These are phyloP conservation scores for Mucor plumbeus DNA, from an alignment of 371 early-diverging fungal genomes.

Conservation along the genomic window DNA sequence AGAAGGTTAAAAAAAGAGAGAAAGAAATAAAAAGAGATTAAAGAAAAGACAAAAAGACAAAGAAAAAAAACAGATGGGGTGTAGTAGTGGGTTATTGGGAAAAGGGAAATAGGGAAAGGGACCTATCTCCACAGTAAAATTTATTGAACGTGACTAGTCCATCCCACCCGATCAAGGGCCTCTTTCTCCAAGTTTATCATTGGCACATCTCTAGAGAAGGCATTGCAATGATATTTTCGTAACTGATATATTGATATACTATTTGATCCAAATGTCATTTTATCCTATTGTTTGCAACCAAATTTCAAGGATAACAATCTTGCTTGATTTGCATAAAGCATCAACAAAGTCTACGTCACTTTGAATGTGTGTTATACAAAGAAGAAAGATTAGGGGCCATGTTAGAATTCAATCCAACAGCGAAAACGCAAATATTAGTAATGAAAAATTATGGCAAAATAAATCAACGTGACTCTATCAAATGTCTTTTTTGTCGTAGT, in stretches of 20 bases:
- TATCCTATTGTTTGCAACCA: background rate
- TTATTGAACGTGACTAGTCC: conserved; percentile 6
- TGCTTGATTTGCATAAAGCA: conserved; percentile 4
- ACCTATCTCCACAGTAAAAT: conserved; percentile 2
- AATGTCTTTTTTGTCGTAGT: background rate
- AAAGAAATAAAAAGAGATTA: conserved; percentile 1
- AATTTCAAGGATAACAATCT: background rate
- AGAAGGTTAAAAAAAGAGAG: conserved; percentile 1
- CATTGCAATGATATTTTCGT: background rate
- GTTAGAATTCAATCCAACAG: conserved; percentile 8
- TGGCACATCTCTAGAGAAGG: background rate
- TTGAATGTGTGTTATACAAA: background rate
- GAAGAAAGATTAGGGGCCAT: conserved; percentile 3
- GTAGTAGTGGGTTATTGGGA: background rate
- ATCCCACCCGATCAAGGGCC: conserved; percentile 8
- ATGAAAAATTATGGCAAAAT: background rate
- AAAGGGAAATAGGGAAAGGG: conserved; percentile 5
- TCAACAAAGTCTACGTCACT: conserved; percentile 9
- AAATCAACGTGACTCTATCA: background rate
- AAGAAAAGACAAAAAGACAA: background rate
- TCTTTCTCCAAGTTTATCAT: background rate
- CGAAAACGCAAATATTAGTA: background rate
- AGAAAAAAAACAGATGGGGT: conserved; percentile 8
- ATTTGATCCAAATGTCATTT: background rate
- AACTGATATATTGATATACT: too few relatives aligned